Percentiles rank a stretch among this genome's conserved stretches.
Conservation (phyloP, 768 basidiomycete species). For the Mycena albidolilacea region DNA sequence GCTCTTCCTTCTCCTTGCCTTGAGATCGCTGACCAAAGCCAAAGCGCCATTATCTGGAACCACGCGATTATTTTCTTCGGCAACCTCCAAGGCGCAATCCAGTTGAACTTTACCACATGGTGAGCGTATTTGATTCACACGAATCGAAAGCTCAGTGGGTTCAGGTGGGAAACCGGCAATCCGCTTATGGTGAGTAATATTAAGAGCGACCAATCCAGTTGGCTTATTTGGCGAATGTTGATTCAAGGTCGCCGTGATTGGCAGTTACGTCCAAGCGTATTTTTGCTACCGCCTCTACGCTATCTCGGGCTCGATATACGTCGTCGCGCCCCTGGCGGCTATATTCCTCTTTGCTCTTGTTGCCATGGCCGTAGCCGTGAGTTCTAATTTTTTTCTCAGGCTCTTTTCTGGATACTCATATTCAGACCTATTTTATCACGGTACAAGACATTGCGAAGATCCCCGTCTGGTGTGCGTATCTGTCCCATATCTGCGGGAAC, state of each 20-base stretch:
- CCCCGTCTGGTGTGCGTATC: background rate
- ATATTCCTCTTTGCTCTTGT: background rate
- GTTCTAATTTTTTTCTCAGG: background rate
- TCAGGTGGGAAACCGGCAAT: background rate
- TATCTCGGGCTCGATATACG: background rate
- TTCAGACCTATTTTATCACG: background rate
- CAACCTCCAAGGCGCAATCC: background rate
- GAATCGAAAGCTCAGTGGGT: background rate
- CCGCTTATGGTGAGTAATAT: background rate
- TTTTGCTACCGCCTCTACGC: conserved; percentile 5
- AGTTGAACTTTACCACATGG: background rate
- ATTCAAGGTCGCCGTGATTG: background rate
- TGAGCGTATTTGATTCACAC: background rate
- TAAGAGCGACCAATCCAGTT: background rate
- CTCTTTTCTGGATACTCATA: background rate
- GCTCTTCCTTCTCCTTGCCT: background rate
- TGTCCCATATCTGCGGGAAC: background rate
- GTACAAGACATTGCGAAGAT: background rate
- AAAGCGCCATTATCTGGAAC: background rate
- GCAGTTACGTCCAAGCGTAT: background rate
- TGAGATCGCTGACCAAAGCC: too few relatives aligned
- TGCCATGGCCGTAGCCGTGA: background rate
- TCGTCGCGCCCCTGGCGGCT: background rate
- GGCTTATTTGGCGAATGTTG: too few relatives aligned
- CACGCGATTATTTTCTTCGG: background rate